These are phyloP conservation scores for Botrytis aclada DNA, from an alignment of 2,329 filamentous ascomycete species.

Conservation along the genomic window DNA sequence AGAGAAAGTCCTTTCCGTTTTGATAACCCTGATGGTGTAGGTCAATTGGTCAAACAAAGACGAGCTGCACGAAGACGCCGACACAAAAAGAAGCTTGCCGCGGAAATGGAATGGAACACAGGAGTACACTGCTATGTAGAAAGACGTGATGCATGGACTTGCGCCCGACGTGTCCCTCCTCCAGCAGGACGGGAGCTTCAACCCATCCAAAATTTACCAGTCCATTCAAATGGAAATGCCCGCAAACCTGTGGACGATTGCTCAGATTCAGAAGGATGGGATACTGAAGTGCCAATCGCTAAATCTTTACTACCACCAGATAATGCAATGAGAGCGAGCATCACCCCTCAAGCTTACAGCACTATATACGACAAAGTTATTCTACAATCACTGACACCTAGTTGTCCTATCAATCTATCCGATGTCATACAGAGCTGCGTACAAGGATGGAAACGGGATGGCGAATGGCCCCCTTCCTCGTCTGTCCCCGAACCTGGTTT, in stretches of 20 bases:
- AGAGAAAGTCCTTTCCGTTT: constrained; percentile 39
- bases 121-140: constrained; percentile 78
- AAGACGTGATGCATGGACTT: constrained; percentile 80
- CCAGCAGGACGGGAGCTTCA: constrained; percentile 41
- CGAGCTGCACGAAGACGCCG: constrained; percentile 41
- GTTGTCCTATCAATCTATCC: constrained; percentile 80
- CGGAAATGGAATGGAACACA: constrained; percentile 73
- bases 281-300: constrained; percentile 60
- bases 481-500: constrained; percentile 42
- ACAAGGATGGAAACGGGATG: constrained; percentile 86
- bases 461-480: constrained; percentile 80
- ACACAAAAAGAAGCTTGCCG: constrained; percentile 50
- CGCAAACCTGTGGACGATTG: constrained; percentile 29
- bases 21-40: constrained; percentile 42
- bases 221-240: constrained; percentile 35
- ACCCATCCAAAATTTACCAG: constrained; percentile 29
- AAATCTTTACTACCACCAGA: constrained; percentile 68
- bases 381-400: constrained; percentile 72
- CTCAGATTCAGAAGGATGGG: constrained; percentile 30
- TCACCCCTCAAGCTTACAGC: constrained; percentile 69
- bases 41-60: constrained; percentile 29
- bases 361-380: constrained; percentile 91
- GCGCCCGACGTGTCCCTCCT: constrained; percentile 55
- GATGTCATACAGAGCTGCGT: constrained; percentile 81
- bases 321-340: constrained; percentile 75